phyloP scores from a whole-genome alignment of 352 stramenopile genomes.

The Heterotrichella gracilis region DNA sequence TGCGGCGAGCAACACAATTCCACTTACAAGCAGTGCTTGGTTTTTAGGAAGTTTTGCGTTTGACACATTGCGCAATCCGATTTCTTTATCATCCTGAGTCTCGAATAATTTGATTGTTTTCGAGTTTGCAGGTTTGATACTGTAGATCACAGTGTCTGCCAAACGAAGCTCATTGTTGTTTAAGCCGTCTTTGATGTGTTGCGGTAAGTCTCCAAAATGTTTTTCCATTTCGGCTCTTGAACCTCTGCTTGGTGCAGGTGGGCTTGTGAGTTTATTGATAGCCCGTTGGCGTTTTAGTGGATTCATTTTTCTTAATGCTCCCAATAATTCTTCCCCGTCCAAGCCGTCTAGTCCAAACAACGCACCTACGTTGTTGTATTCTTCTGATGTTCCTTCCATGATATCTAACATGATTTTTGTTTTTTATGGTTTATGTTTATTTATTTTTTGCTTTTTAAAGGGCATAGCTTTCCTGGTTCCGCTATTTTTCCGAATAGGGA shows the following conservation, averaged over 20 bases:
- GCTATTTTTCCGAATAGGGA: neutral
- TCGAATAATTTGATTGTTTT: neutral
- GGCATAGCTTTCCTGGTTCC: neutral
- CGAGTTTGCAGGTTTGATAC: neutral
- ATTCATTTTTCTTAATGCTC: neutral
- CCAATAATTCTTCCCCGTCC: neutral
- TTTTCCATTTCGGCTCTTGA: neutral
- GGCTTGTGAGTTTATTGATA: neutral
- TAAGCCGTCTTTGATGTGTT: neutral
- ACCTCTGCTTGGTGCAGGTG: neutral
- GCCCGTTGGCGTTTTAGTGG: neutral
- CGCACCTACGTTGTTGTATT: neutral
- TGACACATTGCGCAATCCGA: neutral
- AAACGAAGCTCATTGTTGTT: neutral
- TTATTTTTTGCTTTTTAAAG: neutral
- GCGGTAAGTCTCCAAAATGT: neutral
- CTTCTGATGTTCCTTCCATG: neutral
- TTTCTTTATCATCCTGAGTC: neutral
- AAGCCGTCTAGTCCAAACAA: neutral
- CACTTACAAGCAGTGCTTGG: neutral
- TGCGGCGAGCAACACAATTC: neutral
- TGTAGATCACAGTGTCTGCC: neutral
- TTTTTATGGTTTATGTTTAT: neutral
- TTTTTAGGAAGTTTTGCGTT: neutral
- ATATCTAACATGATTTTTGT: neutral